Evolutionary conservation across 1,284 basidiomycete species (phyloP).

Genomic region (Moesziomyces sp.): DNA sequence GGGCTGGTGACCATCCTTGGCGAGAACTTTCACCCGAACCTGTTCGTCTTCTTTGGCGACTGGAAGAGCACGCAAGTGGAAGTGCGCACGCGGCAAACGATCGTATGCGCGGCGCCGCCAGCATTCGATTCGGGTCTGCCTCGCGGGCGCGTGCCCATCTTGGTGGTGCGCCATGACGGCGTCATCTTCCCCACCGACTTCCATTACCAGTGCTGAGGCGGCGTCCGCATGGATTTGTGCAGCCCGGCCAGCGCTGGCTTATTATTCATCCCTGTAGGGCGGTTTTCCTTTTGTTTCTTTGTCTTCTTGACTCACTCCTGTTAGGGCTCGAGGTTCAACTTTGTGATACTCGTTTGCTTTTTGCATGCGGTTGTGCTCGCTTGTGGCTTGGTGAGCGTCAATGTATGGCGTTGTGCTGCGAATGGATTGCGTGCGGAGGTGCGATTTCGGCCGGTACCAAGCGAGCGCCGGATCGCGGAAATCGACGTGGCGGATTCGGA

Average conservation of each 20-base stretch:
- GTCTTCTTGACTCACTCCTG: constrained; percentile 1
- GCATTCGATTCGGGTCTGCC: constrained; percentile 43
- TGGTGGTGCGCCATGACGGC: constrained; percentile 87
- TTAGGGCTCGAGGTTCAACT: constrained; percentile 6
- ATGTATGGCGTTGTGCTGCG: no score
- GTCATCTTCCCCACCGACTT: constrained; percentile 83
- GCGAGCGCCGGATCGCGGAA: no score
- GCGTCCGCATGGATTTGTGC: background rate
- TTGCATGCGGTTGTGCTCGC: no score
- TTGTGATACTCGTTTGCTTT: background rate
- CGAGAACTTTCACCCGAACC: constrained; percentile 86
- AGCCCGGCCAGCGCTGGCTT: background rate
- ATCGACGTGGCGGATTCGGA: no score
- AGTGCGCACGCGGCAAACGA: constrained; percentile 85
- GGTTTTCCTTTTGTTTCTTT: background rate
- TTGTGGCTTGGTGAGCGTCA: no score
- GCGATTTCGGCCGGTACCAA: no score
- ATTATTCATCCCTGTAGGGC: background rate
- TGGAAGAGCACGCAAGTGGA: constrained; percentile 87
- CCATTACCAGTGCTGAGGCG: constrained; percentile 44
- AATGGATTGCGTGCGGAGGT: no score
- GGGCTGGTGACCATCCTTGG: constrained; percentile 88
- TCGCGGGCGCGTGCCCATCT: constrained; percentile 74
- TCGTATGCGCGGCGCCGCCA: constrained; percentile 65
- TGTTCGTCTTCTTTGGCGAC: constrained; percentile 86